Evolutionary conservation across 192 early-diverging fungal species (phyloP), one percentile per base, ranked within the genome.

Genomic region (Coemansia sp.): DNA sequence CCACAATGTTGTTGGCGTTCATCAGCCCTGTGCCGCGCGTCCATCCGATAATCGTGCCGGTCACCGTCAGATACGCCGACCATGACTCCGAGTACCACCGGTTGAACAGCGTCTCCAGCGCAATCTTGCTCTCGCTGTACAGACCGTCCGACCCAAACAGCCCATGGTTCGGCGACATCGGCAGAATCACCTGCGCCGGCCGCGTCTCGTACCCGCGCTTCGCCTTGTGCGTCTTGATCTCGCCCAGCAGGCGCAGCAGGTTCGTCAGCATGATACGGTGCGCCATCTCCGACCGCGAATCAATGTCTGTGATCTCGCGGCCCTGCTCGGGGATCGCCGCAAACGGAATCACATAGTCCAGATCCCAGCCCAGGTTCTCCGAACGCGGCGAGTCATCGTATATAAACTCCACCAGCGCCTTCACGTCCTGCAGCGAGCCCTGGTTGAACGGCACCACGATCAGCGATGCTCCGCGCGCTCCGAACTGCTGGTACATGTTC

Each of bases 381-480:
- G 44, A 55, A 22, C 71, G 71, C n/a, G 71, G 71, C 75, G 87
- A 87, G 79, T 89, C 86, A 40, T 83, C 65, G 78, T 97, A 97
- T 61, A 97, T 91, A 72, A 93, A 97, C 74, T 94, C 83, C 55
- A 97, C 83, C 23, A 97, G 75, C 37, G 83, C 82, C 63, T 88
- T 84, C 30, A 89, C 87, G 72, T 97, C 95, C 81, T 93, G 89
- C 78, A 87, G 85, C 23, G 93, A 94, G 59, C 85, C 93, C 64
- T 87, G 90, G 79, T 97, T 97, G 84, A 97, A 97, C n/a, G 95
- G 95, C 42, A 97, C 95, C 31, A 97, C 90, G 50, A 97, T 86
- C 68, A 97, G 82, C 23, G 84, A 80, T 11, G 90, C 88, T 48
- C 91, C 91, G 76, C 90, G 91, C 38, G 93, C 88, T 33, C 95